Conservation (phyloP, 139 green algal species). For the Cymbomonas tetramitiformis region DNA sequence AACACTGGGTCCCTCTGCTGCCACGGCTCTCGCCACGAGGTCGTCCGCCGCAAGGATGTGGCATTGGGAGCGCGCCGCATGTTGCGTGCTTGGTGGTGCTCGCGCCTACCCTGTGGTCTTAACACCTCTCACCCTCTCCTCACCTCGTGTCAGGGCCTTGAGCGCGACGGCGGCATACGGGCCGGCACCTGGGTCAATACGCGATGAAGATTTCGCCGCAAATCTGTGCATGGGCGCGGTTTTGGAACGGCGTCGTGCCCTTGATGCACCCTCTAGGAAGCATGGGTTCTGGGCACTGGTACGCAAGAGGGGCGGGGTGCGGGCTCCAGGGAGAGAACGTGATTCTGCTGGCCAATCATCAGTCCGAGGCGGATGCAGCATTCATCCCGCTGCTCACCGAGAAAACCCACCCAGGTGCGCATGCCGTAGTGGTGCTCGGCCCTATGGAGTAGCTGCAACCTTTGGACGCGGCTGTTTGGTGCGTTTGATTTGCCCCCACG, state of each 20-base stretch:
- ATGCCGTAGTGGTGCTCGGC: too few species aligned
- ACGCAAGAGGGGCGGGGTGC: background rate
- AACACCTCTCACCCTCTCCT: too few species aligned
- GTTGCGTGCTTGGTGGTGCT: too few species aligned
- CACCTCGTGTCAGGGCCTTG: too few species aligned
- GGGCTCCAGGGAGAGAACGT: conserved; percentile 86
- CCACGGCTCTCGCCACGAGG: too few species aligned
- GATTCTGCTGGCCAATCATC: conserved; percentile 91
- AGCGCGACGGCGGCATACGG: too few species aligned
- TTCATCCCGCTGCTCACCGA: conserved; percentile 87
- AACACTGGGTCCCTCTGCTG: too few species aligned
- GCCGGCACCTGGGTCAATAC: too few species aligned
- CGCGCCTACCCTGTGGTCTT: too few species aligned
- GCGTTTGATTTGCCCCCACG: background rate
- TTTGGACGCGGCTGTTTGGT: conserved; percentile 30
- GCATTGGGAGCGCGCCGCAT: too few species aligned
- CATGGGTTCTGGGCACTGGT: conserved; percentile 6
- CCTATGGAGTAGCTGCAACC: too few species aligned
- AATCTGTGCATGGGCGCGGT: background rate
- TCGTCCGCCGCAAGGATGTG: too few species aligned
- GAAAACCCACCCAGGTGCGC: conserved; percentile 49
- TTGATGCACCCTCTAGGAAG: conserved; percentile 4
- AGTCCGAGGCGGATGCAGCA: conserved; percentile 91
- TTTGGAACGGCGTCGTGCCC: conserved; percentile 9
- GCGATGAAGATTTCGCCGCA: conserved; percentile 1